Base-by-base conservation (phyloP, 345 rosid species). In the Euclidium syriacum region DNA sequence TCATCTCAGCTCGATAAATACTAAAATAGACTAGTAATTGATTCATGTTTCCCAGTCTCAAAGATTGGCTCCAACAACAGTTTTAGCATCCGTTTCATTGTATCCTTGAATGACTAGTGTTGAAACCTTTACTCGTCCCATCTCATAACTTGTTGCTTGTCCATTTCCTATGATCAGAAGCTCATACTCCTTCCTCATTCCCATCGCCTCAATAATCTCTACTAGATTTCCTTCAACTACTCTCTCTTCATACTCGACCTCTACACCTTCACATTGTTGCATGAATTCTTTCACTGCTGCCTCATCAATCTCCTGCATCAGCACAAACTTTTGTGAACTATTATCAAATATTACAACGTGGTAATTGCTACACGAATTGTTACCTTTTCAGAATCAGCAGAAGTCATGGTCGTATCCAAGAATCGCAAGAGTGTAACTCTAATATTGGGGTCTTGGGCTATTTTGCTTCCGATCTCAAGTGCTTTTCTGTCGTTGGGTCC, bases 111-210 rank as follows among this genome's bases (percentile, higher is more conserved):
- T 34, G 44, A 47, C 44, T 15, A 61, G 33, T 22, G 65, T 47
- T 61, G 65, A 33, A 46, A 47, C 55, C 30, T 3, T 6, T 23
- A 34, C 16, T 33, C 19, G 14, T 22, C 17, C 34, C 11, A 46
- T 32, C 20, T 61, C 43, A 61, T 47, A 9, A 61, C 41, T 61
- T 33, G 65, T 46, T 42, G 20, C 38, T 18, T 59, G 65, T 60
- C 10, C 11, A 46, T 73, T 83, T 0, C 92, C 96, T 0, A 80
- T 82, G 1, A 88, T 72, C 15, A 82, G 7, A 19, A 85, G 86
- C 38, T 80, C 84, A 42, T 75, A 82, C 22, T 78, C 86, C 14
- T 70, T 59, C 38, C 82, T 79, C 51, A 56, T 77, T 5, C 83
- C 92, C 10, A 76, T 62, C 2, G 49, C 44, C 42, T 46, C 24